Base-by-base conservation (phyloP, 495 filamentous ascomycete genomes). In the Penicillium simplicissimum region DNA sequence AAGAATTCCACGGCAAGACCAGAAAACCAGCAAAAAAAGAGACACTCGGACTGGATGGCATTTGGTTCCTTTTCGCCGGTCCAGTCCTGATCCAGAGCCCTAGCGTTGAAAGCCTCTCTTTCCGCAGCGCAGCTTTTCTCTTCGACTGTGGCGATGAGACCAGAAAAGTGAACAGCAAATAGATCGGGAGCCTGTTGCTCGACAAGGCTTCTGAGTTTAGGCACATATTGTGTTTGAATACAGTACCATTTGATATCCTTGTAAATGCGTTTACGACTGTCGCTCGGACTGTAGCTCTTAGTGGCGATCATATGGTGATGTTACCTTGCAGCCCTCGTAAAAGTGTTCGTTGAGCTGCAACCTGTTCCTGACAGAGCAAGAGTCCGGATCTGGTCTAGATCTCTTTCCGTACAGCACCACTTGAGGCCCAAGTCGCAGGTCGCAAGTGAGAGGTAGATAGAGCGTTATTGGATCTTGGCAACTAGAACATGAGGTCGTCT, bases 31-130 rank as follows among this genome's bases (percentile, higher is more conserved):
- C 51, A 19, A 53, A 35, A 60, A 61, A 59, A 58, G 63, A 64
- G 61, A 71, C 58, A 63, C 59, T 68, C 67, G 69, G 69, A 63
- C 67, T 67, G 69, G 69, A 66, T 64, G 69, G 69, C 67, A 70
- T 72, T 72, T 72, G 69, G 69, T 72, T 72, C 69, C 69, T 72
- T 72, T 72, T 72, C 67, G 67, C 69, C 69, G 47, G 40, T 66
- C 62, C 63, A 67, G 67, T 67, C 69, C 67, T 70, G 61, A 69
- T 59, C 55, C 60, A 47, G 47, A 52, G 48, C 48, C 25, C 31
- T 51, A 33, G 48, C 8, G 8, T 35, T 15, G 21, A 48, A 53
- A 63, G 58, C 59, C 60, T 62, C 60, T 57, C 62, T 55, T 37
- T 37, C 33, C 28, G 34, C 51, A 37, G 34, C 57, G 58, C 62